Evolutionary conservation across 495 filamentous ascomycete species (phyloP), one percentile per base, ranked within the genome.

Genomic region (Podospora appendiculata): DNA sequence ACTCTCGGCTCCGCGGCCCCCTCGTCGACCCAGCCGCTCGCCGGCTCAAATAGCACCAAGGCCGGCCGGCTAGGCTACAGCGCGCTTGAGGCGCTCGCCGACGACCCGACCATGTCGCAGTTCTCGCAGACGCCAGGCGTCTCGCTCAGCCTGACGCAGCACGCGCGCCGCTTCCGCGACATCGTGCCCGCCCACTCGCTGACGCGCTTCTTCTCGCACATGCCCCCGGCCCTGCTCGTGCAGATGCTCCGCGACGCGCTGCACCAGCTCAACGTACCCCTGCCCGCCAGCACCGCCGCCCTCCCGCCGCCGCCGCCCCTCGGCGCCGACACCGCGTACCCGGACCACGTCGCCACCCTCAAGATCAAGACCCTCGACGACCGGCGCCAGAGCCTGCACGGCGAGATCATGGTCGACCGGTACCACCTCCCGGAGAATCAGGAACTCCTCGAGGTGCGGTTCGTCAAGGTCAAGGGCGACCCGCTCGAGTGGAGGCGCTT

Each of bases 401-500:
- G 94, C 11, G 88, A 90, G 58, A 83, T 97, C 38, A 66, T 90
- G 12, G 79, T 96, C 18, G 89, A 94, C 61, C 80, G 75, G 63
- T 79, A 88, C 47, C 49, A 61, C 35, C 53, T 72, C 39, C 69
- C 73, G 13, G 52, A 53, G 4, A 32, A 40, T 11, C 38, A 43
- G 11, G 79, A 81, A 60, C 60, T 96, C 49, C 74, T 92, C 43
- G 90, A 96, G 70, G 87, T 96, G 10, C 76, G 89, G 51, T 97
- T 99, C 66, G 79, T 95, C 56, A 99, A 99, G 69, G 79, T 85
- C 39, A 94, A 94, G 70, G 93, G 94, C 11, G 93, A 99, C 75
- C 94, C 94, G 10, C 68, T 99, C 33, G 93, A 96, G 76, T 99
- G 93, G 93, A 78, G 93, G 51, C 78, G 93, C 47, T 92, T 99